A percentile compares a stretch with the other conserved stretches of the same genome.
Conservation (phyloP, 176 grass and related monocot genomes). For the Hyparrhenia diplandra region DNA sequence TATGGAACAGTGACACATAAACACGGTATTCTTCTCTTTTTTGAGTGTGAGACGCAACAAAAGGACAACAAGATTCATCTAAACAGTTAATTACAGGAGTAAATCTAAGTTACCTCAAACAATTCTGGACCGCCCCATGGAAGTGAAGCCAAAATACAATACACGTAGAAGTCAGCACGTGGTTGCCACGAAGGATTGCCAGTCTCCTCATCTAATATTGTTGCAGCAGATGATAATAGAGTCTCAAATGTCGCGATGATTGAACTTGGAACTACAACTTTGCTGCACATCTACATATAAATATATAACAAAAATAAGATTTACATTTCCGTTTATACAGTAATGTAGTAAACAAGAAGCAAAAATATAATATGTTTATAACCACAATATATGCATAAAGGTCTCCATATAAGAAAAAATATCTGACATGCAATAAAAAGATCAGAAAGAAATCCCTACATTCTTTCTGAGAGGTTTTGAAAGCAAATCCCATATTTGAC, state of each 20-base stretch:
- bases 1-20: background rate
- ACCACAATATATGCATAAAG: background rate
- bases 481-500: conserved; percentile 13
- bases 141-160: conserved; percentile 94
- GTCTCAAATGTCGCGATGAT: conserved; percentile 80
- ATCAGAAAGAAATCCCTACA: background rate
- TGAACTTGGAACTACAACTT: conserved; percentile 83
- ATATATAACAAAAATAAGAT: too few relatives aligned
- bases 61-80: background rate
- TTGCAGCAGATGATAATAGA: conserved; percentile 81
- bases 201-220: conserved; percentile 78
- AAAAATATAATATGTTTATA: conserved; percentile 1
- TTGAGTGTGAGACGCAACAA: background rate
- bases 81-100: background rate
- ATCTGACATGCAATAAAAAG: conserved; percentile 17
- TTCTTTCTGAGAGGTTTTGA: background rate
- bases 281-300: conserved; percentile 29
- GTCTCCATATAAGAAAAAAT: conserved; percentile 4
- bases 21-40: background rate
- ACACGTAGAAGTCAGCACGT: conserved; percentile 90
- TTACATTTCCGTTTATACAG: too few relatives aligned
- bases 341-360: background rate
- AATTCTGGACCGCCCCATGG: conserved; percentile 93
- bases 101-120: conserved; percentile 66
- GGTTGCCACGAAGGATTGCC: conserved; percentile 94